Evolutionary conservation across 371 early-diverging fungal species (phyloP), one percentile per base, ranked within the genome.

Genomic region (Apophysomyces ossiformis): DNA sequence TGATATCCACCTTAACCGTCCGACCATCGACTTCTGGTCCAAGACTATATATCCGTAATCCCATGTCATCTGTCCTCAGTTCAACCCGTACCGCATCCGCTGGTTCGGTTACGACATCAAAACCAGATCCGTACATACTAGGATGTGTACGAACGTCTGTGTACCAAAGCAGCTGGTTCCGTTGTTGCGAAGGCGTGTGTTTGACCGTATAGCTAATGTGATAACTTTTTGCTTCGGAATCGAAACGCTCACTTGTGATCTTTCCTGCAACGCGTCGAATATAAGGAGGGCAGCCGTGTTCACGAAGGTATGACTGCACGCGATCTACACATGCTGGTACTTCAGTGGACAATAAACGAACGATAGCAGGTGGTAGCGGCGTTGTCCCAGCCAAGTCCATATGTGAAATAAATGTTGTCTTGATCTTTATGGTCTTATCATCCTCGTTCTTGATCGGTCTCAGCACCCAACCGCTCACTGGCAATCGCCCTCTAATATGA

Each of bases 381-480:
- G 83, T 69, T 1, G 68, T 59, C 5, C 85, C 85, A 37, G 74
- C 82, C 68, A 89, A 75, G 57, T 90, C 85, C 60, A 86, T 72
- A 59, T 87, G 87, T 9, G 81, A 81, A 47, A 88, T 81, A 74
- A 83, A 87, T 7, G 78, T 81, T 37, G 79, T 73, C 38, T 75
- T 68, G 7, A 88, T 84, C 2, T 83, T 74, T 7, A 64, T 56
- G 9, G 70, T 67, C 45, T 75, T 73, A 18, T 71, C 82, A 32
- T 69, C 64, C 7, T 61, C 65, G 63, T 71, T 76, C 60, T 69
- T 75, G 0, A 70, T 71, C 0, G 86, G 83, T 32, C 74, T 54
- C 39, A 89, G 50, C 1, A 81, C 78, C 88, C 87, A 90, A 2
- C 90, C 90, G 37, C 84, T 79, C 1, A 85, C 67, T 11, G 69